A percentile compares a stretch with the other conserved stretches of the same genome.
phyloP scores from a whole-genome alignment of 345 rosid species.

The Bruguiera parviflora region DNA sequence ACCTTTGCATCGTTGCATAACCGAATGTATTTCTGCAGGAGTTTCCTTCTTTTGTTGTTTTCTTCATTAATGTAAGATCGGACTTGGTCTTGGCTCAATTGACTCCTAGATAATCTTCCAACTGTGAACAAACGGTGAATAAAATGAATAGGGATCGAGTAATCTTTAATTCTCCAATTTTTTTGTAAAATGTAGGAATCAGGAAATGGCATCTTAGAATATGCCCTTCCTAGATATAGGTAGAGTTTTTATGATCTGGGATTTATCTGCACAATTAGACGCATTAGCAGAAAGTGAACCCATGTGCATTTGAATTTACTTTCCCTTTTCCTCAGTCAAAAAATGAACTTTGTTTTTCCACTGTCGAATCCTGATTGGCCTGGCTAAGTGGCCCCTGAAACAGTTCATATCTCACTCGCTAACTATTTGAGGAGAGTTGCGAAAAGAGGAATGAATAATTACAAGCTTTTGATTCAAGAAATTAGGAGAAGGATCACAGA shows the following conservation, averaged over 20 bases:
- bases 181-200: neutral
- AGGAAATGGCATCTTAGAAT: too few species aligned
- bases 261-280: neutral
- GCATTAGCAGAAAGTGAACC: too few species aligned
- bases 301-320: too few species aligned
- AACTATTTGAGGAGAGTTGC: too few species aligned
- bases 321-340: too few species aligned
- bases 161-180: neutral
- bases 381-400: neutral
- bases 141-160: neutral
- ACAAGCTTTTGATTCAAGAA: too few species aligned
- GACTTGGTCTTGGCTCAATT: slow-evolving; percentile 48
- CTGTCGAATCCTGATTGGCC: neutral
- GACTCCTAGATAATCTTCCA: slow-evolving; percentile 53
- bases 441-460: too few species aligned
- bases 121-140: slow-evolving; percentile 26
- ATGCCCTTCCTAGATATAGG: too few species aligned
- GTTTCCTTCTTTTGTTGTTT: slow-evolving; percentile 47
- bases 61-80: slow-evolving; percentile 53
- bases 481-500: too few species aligned
- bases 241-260: too few species aligned
- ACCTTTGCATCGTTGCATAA: slow-evolving; percentile 52
- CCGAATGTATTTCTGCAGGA: slow-evolving; percentile 52
- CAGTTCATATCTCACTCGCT: neutral
- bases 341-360: too few species aligned